These are phyloP conservation scores for Phytophthora meadii DNA, from an alignment of 352 stramenopile genomes.

Conservation along the genomic window DNA sequence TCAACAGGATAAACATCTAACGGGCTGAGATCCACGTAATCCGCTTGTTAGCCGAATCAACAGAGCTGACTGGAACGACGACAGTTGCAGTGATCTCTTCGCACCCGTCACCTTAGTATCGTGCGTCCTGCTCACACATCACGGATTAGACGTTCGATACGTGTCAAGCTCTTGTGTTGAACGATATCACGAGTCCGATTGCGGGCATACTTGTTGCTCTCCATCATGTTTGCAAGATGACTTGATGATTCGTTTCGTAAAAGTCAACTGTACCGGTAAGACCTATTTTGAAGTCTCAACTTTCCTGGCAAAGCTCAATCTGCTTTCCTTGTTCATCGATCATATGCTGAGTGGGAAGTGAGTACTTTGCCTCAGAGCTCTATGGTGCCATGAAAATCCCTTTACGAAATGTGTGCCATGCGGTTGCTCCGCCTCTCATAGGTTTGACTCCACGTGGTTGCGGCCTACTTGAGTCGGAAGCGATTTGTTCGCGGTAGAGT, in stretches of 20 bases:
- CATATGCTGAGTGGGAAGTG: slow-evolving; percentile 14
- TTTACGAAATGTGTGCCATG: too few relatives aligned
- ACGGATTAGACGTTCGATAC: not conserved
- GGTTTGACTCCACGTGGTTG: slow-evolving; percentile 1
- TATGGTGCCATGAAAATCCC: not conserved
- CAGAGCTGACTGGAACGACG: not conserved
- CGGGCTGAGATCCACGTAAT: slow-evolving; percentile 9
- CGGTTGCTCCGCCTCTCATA: slow-evolving; percentile 6
- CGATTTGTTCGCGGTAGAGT: slow-evolving; percentile 12
- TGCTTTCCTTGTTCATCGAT: slow-evolving; percentile 9
- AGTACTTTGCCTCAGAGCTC: slow-evolving; percentile 4
- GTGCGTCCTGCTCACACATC: slow-evolving; percentile 2
- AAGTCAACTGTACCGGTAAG: too few relatives aligned
- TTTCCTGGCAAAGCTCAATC: slow-evolving; percentile 13
- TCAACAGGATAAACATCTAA: slow-evolving; percentile 12
- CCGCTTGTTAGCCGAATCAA: not conserved
- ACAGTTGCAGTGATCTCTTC: slow-evolving; percentile 13
- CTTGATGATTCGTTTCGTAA: too few relatives aligned
- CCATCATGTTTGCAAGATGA: too few relatives aligned
- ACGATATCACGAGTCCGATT: too few relatives aligned
- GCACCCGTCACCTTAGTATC: not conserved
- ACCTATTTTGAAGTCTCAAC: not conserved
- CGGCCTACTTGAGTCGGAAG: not conserved
- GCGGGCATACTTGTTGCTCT: too few relatives aligned
- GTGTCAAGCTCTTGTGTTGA: too few relatives aligned